Evolutionary conservation across 2,329 filamentous ascomycete species (phyloP).

Genomic region (Esteya vermicola): DNA sequence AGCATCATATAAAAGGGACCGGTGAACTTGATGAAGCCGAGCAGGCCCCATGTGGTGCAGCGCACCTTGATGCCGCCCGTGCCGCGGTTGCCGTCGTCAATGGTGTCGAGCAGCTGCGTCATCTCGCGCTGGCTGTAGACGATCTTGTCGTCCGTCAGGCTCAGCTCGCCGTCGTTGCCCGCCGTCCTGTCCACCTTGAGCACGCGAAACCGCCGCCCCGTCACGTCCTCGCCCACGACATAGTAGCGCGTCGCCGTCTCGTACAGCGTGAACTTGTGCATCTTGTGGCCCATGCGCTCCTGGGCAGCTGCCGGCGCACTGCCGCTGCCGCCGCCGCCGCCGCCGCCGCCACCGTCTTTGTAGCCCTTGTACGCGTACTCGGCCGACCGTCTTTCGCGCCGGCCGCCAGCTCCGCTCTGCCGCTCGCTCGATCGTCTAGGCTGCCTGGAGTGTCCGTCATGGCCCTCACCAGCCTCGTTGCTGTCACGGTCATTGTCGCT

Average conservation of each 20-base stretch:
- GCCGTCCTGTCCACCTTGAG: slow-evolving; percentile 88
- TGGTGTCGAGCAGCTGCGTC: slow-evolving; percentile 81
- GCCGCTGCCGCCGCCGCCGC: neutral
- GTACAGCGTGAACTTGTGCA: slow-evolving; percentile 97
- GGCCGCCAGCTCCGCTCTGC: neutral
- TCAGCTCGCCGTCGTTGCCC: slow-evolving; percentile 64
- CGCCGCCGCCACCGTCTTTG: neutral
- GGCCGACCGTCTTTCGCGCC: slow-evolving; percentile 11
- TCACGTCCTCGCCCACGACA: slow-evolving; percentile 82
- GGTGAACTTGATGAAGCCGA: slow-evolving; percentile 94
- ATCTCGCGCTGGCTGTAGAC: slow-evolving; percentile 88
- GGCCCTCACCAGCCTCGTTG: slow-evolving; percentile 11
- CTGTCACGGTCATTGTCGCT: too few relatives aligned
- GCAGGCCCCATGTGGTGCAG: slow-evolving; percentile 81
- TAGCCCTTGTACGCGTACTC: neutral
- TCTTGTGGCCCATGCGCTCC: slow-evolving; percentile 39
- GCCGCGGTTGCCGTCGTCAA: slow-evolving; percentile 86
- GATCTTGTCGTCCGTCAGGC: slow-evolving; percentile 85
- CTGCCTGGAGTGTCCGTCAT: slow-evolving; percentile 1
- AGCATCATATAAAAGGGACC: slow-evolving; percentile 94
- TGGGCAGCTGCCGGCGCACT: slow-evolving; percentile 3
- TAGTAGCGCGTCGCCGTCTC: slow-evolving; percentile 91
- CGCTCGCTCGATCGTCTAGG: too few relatives aligned
- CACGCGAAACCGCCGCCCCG: slow-evolving; percentile 78
- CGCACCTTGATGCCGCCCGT: slow-evolving; percentile 82